phyloP scores from a whole-genome alignment of 2,329 filamentous ascomycete genomes.

The Trichoderma atrobrunneum region DNA sequence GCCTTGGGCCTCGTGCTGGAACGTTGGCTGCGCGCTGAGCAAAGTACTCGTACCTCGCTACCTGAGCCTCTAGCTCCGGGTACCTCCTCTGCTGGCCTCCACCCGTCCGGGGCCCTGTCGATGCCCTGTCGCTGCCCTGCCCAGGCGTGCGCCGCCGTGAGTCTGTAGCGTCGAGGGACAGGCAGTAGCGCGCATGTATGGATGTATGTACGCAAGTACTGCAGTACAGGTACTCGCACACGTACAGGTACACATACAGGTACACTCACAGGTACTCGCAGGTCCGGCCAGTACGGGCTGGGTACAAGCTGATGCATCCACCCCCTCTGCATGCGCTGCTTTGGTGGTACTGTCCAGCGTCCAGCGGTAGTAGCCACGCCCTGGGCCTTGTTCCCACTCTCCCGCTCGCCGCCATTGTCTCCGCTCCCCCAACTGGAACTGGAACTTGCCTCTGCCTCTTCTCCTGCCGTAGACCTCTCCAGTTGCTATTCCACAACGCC shows the following conservation, averaged over 20 bases:
- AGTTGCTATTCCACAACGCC: neutral
- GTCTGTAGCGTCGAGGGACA: neutral
- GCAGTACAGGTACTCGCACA: neutral
- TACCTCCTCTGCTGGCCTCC: constrained; percentile 16
- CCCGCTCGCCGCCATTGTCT: constrained; percentile 33
- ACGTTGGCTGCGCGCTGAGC: neutral
- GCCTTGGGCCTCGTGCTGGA: neutral
- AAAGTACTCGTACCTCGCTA: neutral
- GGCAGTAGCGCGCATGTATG: neutral
- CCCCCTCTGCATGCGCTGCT: neutral
- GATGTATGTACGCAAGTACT: neutral
- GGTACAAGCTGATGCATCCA: neutral
- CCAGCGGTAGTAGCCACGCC: neutral
- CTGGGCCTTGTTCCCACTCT: constrained; percentile 24
- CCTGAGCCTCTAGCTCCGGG: constrained; percentile 17
- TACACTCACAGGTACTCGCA: neutral
- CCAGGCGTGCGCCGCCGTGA: neutral
- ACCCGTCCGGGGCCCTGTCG: neutral
- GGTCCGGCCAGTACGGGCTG: neutral
- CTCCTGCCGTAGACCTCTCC: neutral
- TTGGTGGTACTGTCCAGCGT: neutral
- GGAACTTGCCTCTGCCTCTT: constrained; percentile 25
- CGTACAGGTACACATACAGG: neutral
- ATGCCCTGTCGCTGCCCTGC: constrained; percentile 13
- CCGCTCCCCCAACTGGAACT: constrained; percentile 30